phyloP scores from a whole-genome alignment of 129 eudicot genomes.

The Escallonia rubra region DNA sequence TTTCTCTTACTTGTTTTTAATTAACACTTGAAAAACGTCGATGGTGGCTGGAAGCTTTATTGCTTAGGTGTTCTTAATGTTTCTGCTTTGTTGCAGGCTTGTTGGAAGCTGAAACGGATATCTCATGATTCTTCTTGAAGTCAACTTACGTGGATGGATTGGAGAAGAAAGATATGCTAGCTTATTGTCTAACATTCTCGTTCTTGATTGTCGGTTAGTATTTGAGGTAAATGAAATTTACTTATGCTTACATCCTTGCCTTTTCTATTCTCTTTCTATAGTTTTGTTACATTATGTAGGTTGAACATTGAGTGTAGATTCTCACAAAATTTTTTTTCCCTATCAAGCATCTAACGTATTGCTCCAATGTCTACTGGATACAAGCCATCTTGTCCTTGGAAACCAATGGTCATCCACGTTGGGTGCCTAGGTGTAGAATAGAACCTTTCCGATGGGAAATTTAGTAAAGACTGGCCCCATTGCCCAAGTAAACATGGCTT shows the following conservation, averaged over 20 bases:
- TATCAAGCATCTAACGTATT: too few species aligned
- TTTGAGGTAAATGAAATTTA: not conserved
- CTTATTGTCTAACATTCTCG: not conserved
- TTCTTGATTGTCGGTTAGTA: not conserved
- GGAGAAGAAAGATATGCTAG: not conserved
- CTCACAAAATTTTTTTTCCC: too few species aligned
- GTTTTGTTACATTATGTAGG: not conserved
- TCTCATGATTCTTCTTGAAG: not conserved
- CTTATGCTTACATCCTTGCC: not conserved
- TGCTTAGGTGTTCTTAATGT: not conserved
- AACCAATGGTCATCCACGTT: too few species aligned
- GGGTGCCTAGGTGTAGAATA: too few species aligned
- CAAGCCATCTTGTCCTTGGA: too few species aligned
- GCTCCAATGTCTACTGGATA: too few species aligned
- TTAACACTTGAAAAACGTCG: not conserved
- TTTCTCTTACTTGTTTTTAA: not conserved
- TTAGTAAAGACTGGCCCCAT: too few species aligned
- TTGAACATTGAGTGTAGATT: too few species aligned
- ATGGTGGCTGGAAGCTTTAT: not conserved
- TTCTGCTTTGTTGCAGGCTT: not conserved
- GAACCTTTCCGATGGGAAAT: too few species aligned
- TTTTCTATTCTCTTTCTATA: not conserved
- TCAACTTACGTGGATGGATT: not conserved
- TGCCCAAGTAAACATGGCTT: too few species aligned
- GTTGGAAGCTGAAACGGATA: not conserved